A percentile compares a stretch with the other conserved stretches of the same genome.
These are phyloP conservation scores for Kazachstania africana DNA, from an alignment of 805 yeast species.

Conservation along the genomic window DNA sequence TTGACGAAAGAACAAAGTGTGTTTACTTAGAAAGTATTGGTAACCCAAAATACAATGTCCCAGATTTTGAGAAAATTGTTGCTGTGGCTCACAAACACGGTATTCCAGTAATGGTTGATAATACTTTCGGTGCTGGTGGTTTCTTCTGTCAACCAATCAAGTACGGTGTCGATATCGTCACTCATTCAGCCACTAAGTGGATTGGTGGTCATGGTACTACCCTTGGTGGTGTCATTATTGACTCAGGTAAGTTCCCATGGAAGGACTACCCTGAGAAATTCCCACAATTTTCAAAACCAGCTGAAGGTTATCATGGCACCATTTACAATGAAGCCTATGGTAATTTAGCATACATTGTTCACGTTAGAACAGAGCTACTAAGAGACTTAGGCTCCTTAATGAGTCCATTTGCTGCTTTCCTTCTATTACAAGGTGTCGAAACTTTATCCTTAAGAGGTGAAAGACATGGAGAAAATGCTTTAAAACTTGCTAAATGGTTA, in stretches of 20 bases:
- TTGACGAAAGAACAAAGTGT: conserved; percentile 83
- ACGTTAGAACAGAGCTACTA: conserved; percentile 69
- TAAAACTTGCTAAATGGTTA: conserved; percentile 66
- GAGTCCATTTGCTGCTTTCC: conserved; percentile 82
- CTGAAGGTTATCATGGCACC: conserved; percentile 89
- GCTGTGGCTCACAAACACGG: conserved; percentile 78
- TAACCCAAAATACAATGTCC: conserved; percentile 85
- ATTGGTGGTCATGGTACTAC: conserved; percentile 96
- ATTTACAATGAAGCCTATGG: conserved; percentile 75
- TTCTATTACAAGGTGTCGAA: conserved; percentile 84
- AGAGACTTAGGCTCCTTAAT: conserved; percentile 88
- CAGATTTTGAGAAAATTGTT: conserved; percentile 72
- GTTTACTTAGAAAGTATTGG: conserved; percentile 84
- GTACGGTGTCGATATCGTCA: conserved; percentile 84
- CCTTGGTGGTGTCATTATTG: conserved; percentile 82
- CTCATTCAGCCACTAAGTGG: conserved; percentile 96
- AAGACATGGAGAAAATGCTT: conserved; percentile 77
- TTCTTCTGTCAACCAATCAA: conserved; percentile 73
- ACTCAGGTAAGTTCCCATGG: conserved; percentile 92
- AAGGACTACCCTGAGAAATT: conserved; percentile 69
- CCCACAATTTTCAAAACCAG: conserved; percentile 86
- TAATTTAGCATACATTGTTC: conserved; percentile 64
- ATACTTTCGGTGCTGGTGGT: conserved; percentile 97
- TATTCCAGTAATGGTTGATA: conserved; percentile 83
- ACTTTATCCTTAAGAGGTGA: conserved; percentile 89